Conservation (phyloP, 2,329 filamentous ascomycete genomes). For the Xylogone sp. region DNA sequence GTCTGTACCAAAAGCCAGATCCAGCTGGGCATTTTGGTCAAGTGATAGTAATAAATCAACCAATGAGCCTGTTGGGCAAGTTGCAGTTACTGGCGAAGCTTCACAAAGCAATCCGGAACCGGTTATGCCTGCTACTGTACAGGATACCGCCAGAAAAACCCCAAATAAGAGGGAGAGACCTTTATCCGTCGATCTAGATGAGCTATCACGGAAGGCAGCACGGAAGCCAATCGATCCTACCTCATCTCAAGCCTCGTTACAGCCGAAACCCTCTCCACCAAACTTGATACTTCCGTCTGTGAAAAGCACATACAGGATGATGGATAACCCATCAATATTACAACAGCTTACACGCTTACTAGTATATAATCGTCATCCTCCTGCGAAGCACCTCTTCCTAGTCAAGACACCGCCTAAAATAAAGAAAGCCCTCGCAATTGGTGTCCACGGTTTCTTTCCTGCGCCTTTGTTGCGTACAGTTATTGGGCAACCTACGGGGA, state of each 20-base stretch:
- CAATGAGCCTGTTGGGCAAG: constrained; percentile 35
- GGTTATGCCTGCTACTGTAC: constrained; percentile 13
- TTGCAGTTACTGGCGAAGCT: constrained; percentile 55
- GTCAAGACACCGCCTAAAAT: constrained; percentile 67
- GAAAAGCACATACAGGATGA: constrained; percentile 61
- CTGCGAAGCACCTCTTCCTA: constrained; percentile 68
- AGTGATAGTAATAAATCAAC: constrained; percentile 26
- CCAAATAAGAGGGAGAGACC: constrained; percentile 19
- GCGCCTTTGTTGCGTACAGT: constrained; percentile 83
- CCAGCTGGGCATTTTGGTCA: constrained; percentile 82
- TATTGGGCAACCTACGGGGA: constrained; percentile 91
- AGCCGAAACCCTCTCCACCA: constrained; percentile 33
- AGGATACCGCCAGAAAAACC: constrained; percentile 18
- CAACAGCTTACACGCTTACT: constrained; percentile 60
- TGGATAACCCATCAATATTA: constrained; percentile 66
- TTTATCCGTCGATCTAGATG: constrained; percentile 19
- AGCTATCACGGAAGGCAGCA: constrained; percentile 8
- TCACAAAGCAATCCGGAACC: constrained; percentile 46
- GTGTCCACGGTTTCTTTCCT: constrained; percentile 91
- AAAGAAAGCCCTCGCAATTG: constrained; percentile 85
- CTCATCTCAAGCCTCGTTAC: constrained; percentile 14
- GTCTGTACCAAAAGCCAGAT: constrained; percentile 46
- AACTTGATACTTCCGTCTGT: constrained; percentile 72
- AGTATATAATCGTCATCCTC: constrained; percentile 50
- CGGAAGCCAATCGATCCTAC: constrained; percentile 12